Conservation (phyloP, 345 rosid genomes). For the Schrenkiella parvula region DNA sequence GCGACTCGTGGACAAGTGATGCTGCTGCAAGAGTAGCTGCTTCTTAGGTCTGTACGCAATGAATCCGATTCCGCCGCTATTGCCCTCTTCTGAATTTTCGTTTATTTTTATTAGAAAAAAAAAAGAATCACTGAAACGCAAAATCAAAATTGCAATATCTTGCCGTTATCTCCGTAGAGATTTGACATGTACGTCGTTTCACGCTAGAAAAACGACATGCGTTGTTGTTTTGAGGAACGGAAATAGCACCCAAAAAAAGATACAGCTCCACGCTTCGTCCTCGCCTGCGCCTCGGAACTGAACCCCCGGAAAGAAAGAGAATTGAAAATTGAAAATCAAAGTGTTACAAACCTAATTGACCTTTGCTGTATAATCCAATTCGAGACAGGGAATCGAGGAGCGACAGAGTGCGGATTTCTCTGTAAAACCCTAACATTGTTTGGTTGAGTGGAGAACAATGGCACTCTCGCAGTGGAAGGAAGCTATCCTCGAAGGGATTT, state of each 20-base stretch:
- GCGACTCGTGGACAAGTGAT: constrained; percentile 3
- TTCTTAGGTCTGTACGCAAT: constrained; percentile 26
- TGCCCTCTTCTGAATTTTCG: constrained; percentile 9
- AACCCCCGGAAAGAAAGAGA: neutral
- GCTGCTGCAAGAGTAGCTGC: neutral
- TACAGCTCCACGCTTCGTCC: neutral
- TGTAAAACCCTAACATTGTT: constrained; percentile 14
- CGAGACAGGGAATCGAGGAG: constrained; percentile 15
- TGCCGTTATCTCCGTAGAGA: constrained; percentile 5
- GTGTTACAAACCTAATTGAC: constrained; percentile 15
- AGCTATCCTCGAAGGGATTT: constrained; percentile 39
- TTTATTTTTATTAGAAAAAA: neutral
- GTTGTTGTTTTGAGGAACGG: neutral
- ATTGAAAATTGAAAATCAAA: neutral
- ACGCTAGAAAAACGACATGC: neutral
- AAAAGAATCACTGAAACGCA: neutral
- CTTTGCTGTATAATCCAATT: neutral
- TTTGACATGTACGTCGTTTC: constrained; percentile 11
- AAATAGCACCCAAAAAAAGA: neutral
- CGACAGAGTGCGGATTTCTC: neutral
- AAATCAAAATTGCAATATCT: neutral
- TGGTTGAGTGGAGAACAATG: constrained; percentile 17
- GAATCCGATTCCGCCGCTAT: constrained; percentile 33
- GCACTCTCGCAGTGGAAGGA: constrained; percentile 37
- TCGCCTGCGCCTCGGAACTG: neutral